Evolutionary conservation across 1,139 yeast genomes (phyloP), one percentile per base, ranked within the genome.

Genomic region (Saccharomyces hybrid): DNA sequence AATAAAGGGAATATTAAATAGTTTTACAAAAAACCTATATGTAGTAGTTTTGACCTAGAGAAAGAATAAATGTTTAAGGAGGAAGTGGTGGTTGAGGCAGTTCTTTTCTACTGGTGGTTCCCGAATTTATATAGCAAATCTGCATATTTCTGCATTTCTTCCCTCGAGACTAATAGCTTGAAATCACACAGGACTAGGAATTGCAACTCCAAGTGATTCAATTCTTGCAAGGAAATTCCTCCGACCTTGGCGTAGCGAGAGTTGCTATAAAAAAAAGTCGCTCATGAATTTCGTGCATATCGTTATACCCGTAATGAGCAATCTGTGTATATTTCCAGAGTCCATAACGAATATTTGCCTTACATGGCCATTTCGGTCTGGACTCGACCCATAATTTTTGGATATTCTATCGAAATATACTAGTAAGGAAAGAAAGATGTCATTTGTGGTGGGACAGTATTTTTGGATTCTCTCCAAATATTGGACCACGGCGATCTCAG

Each of bases 241-340:
- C 99, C 99, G 47, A 93, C 98, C 71, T 93, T 89, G 26, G 99
- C 98, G 70, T 95, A 93, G 60, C 99, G 80, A 54, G 95, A 84
- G 71, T 95, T 93, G 67, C 95, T 93, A 77, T 95, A 93, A 69
- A 93, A 95, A 95, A 53, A 93, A 90, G 72, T 93, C 99, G 63
- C 95, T 86, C 71, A 91, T 91, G 71, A 93, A 95, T 73, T 93
- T 93, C 48, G 96, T 87, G 26, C 96, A 89, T 24, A 93, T 98
- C 0, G 99, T 93, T 55, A 95, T 87, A 8, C 98, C 99, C n/a
- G 96, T 88, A 49, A 93, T 93, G 53, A 93, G 88, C 58, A 93
- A 78, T 59, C 99, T 78, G 72, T 93, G 99, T 60, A 93, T 90
- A 70, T 93, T 93, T 72, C 87, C 93, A 58, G 96, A 87, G 73